Percentiles rank a stretch among this genome's conserved stretches.
Conservation (phyloP, 768 basidiomycete genomes). For the Pleurotus eryngii region DNA sequence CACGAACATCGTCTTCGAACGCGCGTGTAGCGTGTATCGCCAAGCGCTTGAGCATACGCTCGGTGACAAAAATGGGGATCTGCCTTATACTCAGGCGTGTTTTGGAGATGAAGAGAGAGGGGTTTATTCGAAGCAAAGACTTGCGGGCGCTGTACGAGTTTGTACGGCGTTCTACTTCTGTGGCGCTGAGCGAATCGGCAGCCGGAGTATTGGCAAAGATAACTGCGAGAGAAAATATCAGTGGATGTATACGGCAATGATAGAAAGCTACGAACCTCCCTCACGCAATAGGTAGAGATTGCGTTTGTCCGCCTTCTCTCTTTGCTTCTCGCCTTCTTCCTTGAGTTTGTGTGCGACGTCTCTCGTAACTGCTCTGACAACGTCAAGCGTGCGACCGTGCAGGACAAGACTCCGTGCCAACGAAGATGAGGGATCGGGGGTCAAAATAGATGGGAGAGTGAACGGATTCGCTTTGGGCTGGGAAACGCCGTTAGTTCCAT, state of each 20-base stretch:
- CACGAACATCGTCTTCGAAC: constrained; percentile 78
- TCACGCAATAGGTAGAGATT: constrained; percentile 95
- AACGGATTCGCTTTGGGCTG: constrained; percentile 82
- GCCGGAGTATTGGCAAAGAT: constrained; percentile 87
- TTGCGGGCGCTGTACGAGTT: constrained; percentile 83
- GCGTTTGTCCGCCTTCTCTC: constrained; percentile 90
- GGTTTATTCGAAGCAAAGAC: constrained; percentile 82
- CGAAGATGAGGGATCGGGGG: constrained; percentile 88
- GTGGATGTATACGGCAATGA: constrained; percentile 1
- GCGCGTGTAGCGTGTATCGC: constrained; percentile 75
- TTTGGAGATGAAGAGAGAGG: constrained; percentile 90
- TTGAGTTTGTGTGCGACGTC: constrained; percentile 86
- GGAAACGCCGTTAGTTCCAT: not conserved
- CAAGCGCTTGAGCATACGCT: constrained; percentile 85
- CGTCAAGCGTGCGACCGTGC: constrained; percentile 90
- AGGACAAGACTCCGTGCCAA: constrained; percentile 81
- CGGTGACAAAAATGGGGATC: constrained; percentile 85
- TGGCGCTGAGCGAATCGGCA: constrained; percentile 61
- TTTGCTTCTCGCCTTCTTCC: constrained; percentile 79
- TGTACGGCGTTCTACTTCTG: constrained; percentile 84
- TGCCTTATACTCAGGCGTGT: constrained; percentile 94
- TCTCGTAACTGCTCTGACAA: constrained; percentile 85
- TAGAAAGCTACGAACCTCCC: constrained; percentile 62
- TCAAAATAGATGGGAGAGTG: constrained; percentile 82
- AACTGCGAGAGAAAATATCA: constrained; percentile 43